Base-by-base conservation (phyloP, 306 rosid species). In the Gastrolobium villosum region DNA sequence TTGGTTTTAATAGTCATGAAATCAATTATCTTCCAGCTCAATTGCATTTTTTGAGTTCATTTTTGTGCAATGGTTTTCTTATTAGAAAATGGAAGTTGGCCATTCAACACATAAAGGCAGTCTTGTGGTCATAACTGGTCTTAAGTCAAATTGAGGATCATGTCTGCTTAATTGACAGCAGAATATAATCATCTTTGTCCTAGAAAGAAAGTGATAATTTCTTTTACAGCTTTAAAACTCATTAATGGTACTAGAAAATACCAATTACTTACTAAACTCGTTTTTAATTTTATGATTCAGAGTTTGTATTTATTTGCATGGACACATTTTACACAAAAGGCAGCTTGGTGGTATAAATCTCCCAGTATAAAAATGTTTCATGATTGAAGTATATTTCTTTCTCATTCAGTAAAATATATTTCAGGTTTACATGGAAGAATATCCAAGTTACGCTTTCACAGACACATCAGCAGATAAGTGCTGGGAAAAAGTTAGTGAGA, bases 361-460 rank as follows among this genome's bases (percentile, higher is more conserved):
- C 26, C 26, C 26, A 20, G 26, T 20, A 20, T 20, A 20, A 20
- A 20, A 20, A 20, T 20, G 26, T 20, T 20, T 20, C 26, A 20
- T 20, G 26, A 14, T 61, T 71, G 10, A 70, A 69, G 55, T 73
- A 37, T 61, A 66, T 41, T 11, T 41, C 30, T 68, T 57, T 53
- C 40, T 20, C 70, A 50, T 65, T 59, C 8, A 2, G 15, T 75
- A 44, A 78, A 70, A 54, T 72, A 88, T 20, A 10, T 66, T 82
- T 69, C 94, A 94, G 98, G 97, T 94, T 76, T 84, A 80, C 15
- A 74, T 88, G 85, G 97, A 94, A 82, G 94, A 85, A 72, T 80
- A 40, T 69, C 94, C 96, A 4, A 55, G 54, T 30, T 90, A 79
- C 75, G 37, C 54, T 70, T 92, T 89, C 79, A 76, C 93, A 30